Base-by-base conservation (phyloP, 768 basidiomycete species). In the Sarcodon sp. region DNA sequence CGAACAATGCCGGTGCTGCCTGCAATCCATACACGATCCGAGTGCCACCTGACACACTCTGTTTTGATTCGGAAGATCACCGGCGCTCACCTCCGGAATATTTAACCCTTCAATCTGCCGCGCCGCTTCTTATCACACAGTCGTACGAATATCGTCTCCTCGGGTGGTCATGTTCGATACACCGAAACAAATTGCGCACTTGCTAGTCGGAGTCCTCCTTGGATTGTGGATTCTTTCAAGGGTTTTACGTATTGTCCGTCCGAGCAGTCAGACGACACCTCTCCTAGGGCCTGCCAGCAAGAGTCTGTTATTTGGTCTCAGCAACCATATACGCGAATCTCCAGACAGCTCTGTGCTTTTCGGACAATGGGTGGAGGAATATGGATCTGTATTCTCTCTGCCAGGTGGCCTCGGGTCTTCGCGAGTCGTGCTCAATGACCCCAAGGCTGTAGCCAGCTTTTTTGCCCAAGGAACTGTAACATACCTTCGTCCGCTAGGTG, bases 371-470 rank as follows among this genome's bases (percentile, higher is more conserved):
- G 64, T 64, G 1, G 56, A 55, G 6, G 56, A 70, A 41, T 76
- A 76, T 33, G 79, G 79, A 6, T 54, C 67, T 1, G 72, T 66
- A 0, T 80, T 62, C 51, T 45, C 59, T 12, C 48, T 76, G 13
- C 66, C 75, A 0, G 53, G 54, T 0, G 35, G 51, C 3, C 34
- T 62, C 5, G 57, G 58, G 10, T 35, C 33, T 10, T 49, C 50
- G 9, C 51, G 50, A n/a, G 21, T 59, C 15, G 47, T 58, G 18
- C 21, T 62, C 32, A 53, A 48, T 21, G 61, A 62, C 45, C 59
- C 61, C 3, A 76, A 71, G 57, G 76, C 78, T 0, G 59, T 73
- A 16, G 64, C 69, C 0, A 75, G 80, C 51, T 67, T 27, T 27
- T 27, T 27, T 27, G 21, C 21, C 3, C 21, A 27, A 27, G 21